Evolutionary conservation across 176 grass and related monocot genomes (phyloP).

Genomic region (Triticum dicoccoides): DNA sequence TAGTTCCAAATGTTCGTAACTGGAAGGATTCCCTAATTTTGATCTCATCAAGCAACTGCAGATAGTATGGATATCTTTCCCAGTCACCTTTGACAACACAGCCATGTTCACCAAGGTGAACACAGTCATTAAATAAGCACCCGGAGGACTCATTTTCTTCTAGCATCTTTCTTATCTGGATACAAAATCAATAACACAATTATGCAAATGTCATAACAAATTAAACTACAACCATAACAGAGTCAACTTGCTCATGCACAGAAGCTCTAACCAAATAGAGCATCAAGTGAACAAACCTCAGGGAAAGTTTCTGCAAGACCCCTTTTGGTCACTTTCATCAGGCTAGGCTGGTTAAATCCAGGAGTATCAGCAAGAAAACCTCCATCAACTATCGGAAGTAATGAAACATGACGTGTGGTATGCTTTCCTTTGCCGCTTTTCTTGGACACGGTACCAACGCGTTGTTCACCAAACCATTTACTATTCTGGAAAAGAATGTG

Average conservation of each 20-base stretch:
- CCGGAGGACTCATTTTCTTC: conserved; percentile 57
- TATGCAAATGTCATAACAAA: conserved; percentile 17
- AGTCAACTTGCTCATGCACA: not conserved
- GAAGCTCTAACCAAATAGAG: conserved; percentile 2
- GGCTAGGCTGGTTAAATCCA: conserved; percentile 94
- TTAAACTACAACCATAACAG: not conserved
- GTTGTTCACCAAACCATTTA: conserved; percentile 97
- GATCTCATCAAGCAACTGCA: conserved; percentile 97
- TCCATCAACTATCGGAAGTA: conserved; percentile 73
- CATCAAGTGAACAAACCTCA: conserved; percentile 47
- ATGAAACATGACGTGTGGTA: conserved; percentile 90
- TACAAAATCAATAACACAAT: conserved; percentile 10
- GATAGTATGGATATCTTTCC: conserved; percentile 97
- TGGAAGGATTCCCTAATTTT: conserved; percentile 94
- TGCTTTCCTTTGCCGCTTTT: conserved; percentile 96
- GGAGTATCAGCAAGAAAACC: conserved; percentile 97
- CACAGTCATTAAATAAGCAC: conserved; percentile 86
- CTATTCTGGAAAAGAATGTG: conserved; percentile 53
- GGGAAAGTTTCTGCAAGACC: conserved; percentile 79
- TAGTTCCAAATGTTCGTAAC: conserved; percentile 89
- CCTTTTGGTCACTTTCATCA: conserved; percentile 89
- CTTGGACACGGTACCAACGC: conserved; percentile 88
- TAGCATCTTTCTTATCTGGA: conserved; percentile 75
- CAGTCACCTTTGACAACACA: conserved; percentile 82
- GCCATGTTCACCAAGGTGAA: conserved; percentile 88